Conservation (phyloP, 495 filamentous ascomycete genomes). For the Aspergillus sclerotioniger region DNA sequence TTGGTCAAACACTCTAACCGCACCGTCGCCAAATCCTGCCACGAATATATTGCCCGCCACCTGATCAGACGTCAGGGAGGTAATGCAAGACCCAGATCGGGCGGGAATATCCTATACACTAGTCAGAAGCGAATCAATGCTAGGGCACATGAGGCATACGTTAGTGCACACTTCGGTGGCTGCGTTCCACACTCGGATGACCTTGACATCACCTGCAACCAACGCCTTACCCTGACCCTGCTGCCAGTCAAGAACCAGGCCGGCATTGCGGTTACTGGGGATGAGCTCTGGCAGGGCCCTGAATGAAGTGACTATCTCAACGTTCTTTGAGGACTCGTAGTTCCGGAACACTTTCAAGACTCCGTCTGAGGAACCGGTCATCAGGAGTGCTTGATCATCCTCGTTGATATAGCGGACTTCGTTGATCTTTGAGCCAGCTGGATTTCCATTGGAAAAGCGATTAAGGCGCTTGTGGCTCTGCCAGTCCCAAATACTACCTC, state of each 20-base stretch:
- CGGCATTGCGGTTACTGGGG: conserved; percentile 87
- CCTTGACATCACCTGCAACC: conserved; percentile 92
- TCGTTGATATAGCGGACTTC: conserved; percentile 97
- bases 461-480: conserved; percentile 66
- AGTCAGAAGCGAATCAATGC: conserved; percentile 6
- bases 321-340: conserved; percentile 65
- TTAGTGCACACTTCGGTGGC: conserved; percentile 87
- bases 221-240: conserved; percentile 93
- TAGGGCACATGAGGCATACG: conserved; percentile 36
- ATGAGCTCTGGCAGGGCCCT: conserved; percentile 89
- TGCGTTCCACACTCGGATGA: conserved; percentile 94
- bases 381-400: conserved; percentile 89
- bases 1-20: conserved; percentile 90
- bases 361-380: conserved; percentile 93
- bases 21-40: conserved; percentile 96
- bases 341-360: conserved; percentile 92
- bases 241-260: conserved; percentile 96
- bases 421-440: conserved; percentile 84
- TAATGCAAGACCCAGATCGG: conserved; percentile 92
- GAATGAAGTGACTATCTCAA: conserved; percentile 90
- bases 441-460: conserved; percentile 92
- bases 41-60: conserved; percentile 95
- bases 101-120: conserved; percentile 81
- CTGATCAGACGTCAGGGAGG: conserved; percentile 92
- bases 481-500: conserved; percentile 85